Conservation (phyloP, 345 rosid species). For the Eucalyptus leucophloia region DNA sequence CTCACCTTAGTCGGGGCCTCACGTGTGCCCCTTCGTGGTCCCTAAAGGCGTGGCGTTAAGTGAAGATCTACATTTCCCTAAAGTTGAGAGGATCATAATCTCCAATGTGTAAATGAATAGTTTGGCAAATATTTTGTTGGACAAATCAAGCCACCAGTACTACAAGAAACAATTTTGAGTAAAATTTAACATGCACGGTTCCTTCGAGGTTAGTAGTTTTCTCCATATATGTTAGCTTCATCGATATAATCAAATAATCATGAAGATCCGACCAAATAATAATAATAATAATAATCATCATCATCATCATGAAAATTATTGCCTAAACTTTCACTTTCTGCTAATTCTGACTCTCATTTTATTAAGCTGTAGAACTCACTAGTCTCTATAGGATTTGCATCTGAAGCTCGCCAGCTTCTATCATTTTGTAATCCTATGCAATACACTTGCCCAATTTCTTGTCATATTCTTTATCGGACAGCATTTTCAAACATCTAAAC, state of each 20-base stretch:
- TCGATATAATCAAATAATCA: not conserved
- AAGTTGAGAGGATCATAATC: not conserved
- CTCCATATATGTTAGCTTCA: not conserved
- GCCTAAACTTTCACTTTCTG: too few relatives aligned
- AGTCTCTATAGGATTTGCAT: rapidly evolving
- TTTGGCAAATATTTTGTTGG: not conserved
- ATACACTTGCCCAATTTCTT: not conserved
- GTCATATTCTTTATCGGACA: not conserved
- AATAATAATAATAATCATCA: too few relatives aligned
- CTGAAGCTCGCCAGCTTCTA: not conserved
- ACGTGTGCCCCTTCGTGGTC: not conserved
- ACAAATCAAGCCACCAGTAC: not conserved
- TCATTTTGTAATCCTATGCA: not conserved
- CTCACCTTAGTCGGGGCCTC: not conserved
- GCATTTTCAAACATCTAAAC: not conserved
- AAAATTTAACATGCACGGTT: not conserved
- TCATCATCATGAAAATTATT: too few relatives aligned
- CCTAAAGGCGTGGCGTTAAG: not conserved
- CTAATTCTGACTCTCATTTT: not conserved
- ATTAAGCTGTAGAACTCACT: not conserved
- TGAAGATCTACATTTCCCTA: not conserved
- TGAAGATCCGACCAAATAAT: not conserved
- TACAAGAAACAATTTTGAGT: not conserved
- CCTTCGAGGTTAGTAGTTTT: not conserved
- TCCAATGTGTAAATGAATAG: not conserved